phyloP scores from a whole-genome alignment of 176 grass and related monocot genomes.

The Oropetium thomaeum region DNA sequence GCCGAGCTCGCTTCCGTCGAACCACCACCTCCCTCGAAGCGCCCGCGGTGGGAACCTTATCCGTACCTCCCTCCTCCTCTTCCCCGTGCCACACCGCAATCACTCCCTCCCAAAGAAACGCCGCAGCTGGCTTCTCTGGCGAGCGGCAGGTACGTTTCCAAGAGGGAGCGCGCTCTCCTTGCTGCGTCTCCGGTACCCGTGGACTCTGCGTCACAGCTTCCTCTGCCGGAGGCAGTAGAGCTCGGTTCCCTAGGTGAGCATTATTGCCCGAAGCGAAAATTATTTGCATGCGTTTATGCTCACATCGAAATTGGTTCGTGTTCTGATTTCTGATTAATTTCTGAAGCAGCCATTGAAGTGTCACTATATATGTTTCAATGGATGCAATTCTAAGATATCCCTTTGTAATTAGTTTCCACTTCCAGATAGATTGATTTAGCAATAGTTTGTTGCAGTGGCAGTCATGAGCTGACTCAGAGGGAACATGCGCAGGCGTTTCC shows the following conservation, averaged over 20 bases:
- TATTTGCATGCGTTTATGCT: neutral
- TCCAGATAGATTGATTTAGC: too few species aligned
- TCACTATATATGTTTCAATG: neutral
- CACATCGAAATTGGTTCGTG: neutral
- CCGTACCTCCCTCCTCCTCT: neutral
- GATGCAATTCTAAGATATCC: neutral
- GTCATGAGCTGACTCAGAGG: too few species aligned
- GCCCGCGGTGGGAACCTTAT: slow-evolving; percentile 13
- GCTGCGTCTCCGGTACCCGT: slow-evolving; percentile 15
- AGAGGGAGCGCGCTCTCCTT: slow-evolving; percentile 66
- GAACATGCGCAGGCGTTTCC: too few species aligned
- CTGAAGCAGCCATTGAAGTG: neutral
- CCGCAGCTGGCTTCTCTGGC: neutral
- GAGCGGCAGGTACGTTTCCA: slow-evolving; percentile 66
- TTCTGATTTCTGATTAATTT: neutral
- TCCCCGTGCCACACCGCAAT: neutral
- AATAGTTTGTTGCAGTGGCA: too few species aligned
- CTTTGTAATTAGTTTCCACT: neutral
- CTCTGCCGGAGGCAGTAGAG: neutral
- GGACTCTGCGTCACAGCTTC: neutral
- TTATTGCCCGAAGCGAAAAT: neutral
- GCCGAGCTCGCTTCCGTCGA: too few species aligned
- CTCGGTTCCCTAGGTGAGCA: neutral
- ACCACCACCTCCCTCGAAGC: slow-evolving; percentile 31
- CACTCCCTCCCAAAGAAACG: neutral